Evolutionary conservation across 1,284 basidiomycete genomes (phyloP), one percentile per base, ranked within the genome.

Genomic region (Irpex rosettiformis): DNA sequence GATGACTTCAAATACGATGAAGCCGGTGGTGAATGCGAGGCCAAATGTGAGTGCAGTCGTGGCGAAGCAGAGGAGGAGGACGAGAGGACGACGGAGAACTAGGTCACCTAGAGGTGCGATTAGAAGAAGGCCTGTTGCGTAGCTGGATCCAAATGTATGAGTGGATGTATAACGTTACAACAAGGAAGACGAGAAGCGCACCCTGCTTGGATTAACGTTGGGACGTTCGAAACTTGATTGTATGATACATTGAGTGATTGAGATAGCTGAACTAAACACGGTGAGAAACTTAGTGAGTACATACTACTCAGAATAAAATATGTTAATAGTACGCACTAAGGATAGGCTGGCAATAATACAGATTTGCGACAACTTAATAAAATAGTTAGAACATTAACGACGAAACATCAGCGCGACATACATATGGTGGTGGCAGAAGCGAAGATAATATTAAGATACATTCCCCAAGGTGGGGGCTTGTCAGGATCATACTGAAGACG

Each of bases 291-390:
- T n/a, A n/a, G n/a, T n/a, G n/a, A n/a, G n/a, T n/a, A n/a, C n/a
- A n/a, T n/a, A n/a, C n/a, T n/a, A n/a, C n/a, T n/a, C n/a, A n/a
- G n/a, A n/a, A n/a, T n/a, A n/a, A n/a, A n/a, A n/a, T n/a, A n/a
- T n/a, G n/a, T n/a, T n/a, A n/a, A n/a, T n/a, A n/a, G n/a, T 18
- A 66, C 81, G 54, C 69, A 81, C 89, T 86, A 13, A 91, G 72
- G 59, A 91, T 70, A 0, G 89, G 88, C 70, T 88, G 89, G 59
- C 84, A 85, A 62, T 90, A 91, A 66, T 89, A 91, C 53, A 90
- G 66, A 62, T 90, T 91, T 18, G 81, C 78, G 25, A 82, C 82
- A 48, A 71, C 83, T 85, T 57, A 13, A 54, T 1, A n/a, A 18
- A 59, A 8, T 61, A 30, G 10, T 22, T 54, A 56, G 55, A 18